Conservation (phyloP, 2,329 filamentous ascomycete genomes). For the Biscogniauxia mediterranea region DNA sequence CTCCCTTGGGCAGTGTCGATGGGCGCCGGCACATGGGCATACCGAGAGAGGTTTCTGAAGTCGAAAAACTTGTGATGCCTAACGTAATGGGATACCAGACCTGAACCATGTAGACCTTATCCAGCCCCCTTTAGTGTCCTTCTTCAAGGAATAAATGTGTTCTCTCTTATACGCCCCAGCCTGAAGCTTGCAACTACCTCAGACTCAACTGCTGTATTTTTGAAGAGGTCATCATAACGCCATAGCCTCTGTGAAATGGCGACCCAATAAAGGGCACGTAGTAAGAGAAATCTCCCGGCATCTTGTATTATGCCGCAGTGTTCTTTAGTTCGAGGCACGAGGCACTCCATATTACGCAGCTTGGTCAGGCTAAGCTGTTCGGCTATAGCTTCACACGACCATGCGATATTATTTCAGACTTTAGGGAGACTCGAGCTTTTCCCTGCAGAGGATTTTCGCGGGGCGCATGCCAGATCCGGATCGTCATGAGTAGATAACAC, state of each 20-base stretch:
- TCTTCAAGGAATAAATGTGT: neutral
- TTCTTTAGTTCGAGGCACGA: neutral
- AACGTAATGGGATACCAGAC: conserved; percentile 37
- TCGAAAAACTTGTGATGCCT: conserved; percentile 47
- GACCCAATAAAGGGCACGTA: neutral
- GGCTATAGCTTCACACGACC: conserved; percentile 11
- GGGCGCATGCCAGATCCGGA: conserved; percentile 18
- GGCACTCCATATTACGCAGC: neutral
- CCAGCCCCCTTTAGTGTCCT: conserved; percentile 5
- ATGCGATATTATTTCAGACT: conserved; percentile 1
- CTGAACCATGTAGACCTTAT: neutral
- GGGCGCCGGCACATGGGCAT: conserved; percentile 34
- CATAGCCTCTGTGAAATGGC: neutral
- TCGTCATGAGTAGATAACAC: conserved; percentile 13
- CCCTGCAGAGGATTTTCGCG: conserved; percentile 9
- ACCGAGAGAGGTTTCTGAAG: conserved; percentile 43
- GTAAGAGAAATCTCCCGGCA: neutral
- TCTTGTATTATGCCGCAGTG: neutral
- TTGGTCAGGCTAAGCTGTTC: conserved; percentile 9
- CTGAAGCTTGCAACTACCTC: no score
- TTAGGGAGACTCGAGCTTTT: conserved; percentile 15
- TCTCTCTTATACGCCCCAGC: no score
- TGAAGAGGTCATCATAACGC: no score
- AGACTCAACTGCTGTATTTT: no score
- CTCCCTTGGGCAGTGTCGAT: conserved; percentile 28